Conservation (phyloP, 192 early-diverging fungal genomes). For the Rhizophagus sp. region DNA sequence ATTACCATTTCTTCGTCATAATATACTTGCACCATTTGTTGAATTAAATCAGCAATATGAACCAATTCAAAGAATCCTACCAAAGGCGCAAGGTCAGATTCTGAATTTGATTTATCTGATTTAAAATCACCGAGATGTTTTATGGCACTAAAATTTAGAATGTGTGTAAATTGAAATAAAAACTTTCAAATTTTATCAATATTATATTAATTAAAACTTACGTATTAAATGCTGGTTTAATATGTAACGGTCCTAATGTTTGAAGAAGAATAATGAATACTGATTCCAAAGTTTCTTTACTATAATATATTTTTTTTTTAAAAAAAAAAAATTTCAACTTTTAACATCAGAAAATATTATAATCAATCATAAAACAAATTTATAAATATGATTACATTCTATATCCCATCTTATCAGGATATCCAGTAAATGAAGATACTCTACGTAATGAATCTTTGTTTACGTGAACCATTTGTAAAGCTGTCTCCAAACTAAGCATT, state of each 20-base stretch:
- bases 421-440: slow-evolving; percentile 61
- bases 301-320: slow-evolving; percentile 29
- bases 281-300: slow-evolving; percentile 72
- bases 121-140: slow-evolving; percentile 47
- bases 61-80: slow-evolving; percentile 92
- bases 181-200: background rate
- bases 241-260: slow-evolving; percentile 71
- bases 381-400: slow-evolving; percentile 51
- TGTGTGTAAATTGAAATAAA: background rate
- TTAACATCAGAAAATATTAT: too few relatives aligned
- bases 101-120: slow-evolving; percentile 46
- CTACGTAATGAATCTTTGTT: slow-evolving; percentile 80
- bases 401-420: slow-evolving; percentile 59
- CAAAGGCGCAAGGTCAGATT: slow-evolving; percentile 58
- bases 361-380: background rate
- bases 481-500: slow-evolving; percentile 76
- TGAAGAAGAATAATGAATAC: slow-evolving; percentile 77
- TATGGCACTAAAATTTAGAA: slow-evolving; percentile 42
- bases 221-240: slow-evolving; percentile 69
- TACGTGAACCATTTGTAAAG: slow-evolving; percentile 82
- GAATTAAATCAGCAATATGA: slow-evolving; percentile 89
- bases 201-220: slow-evolving; percentile 37
- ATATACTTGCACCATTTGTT: slow-evolving; percentile 95
- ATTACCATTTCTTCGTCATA: slow-evolving; percentile 86
- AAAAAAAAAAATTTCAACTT: slow-evolving; percentile 1